A percentile compares a stretch with the other conserved stretches of the same genome.
Evolutionary conservation across 768 basidiomycete species (phyloP).

Genomic region (Dacryopinax spathularia): DNA sequence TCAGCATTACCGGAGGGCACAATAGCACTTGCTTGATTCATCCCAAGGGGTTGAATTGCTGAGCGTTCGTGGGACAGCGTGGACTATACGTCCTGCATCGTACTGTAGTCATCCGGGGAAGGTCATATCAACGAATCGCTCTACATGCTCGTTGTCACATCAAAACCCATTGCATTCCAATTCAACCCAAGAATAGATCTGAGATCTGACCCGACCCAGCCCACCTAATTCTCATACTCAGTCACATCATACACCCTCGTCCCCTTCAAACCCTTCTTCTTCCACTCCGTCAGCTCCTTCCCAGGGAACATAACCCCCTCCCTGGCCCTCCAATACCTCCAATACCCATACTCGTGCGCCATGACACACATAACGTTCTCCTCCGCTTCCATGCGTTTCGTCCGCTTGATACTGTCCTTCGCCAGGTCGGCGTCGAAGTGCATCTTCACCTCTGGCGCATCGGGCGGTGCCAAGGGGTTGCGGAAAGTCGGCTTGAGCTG

Average conservation of each 20-base stretch:
- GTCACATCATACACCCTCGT: neutral
- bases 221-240: neutral
- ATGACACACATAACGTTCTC: neutral
- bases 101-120: no score
- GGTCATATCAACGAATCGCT: no score
- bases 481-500: neutral
- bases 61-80: neutral
- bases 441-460: neutral
- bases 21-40: constrained; percentile 8
- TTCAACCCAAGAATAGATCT: neutral
- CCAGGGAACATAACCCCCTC: constrained; percentile 1
- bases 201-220: neutral
- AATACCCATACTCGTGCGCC: constrained; percentile 1
- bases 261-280: neutral
- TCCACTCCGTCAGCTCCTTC: neutral
- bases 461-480: neutral
- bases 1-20: constrained; percentile 10
- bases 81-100: neutral
- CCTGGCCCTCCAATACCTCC: neutral
- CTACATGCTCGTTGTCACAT: neutral
- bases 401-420: constrained; percentile 3
- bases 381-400: constrained; percentile 1
- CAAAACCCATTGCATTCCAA: neutral
- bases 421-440: constrained; percentile 1
- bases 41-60: constrained; percentile 9